Base-by-base conservation (phyloP, 2,329 filamentous ascomycete genomes). In the Thyridium curvatum region DNA sequence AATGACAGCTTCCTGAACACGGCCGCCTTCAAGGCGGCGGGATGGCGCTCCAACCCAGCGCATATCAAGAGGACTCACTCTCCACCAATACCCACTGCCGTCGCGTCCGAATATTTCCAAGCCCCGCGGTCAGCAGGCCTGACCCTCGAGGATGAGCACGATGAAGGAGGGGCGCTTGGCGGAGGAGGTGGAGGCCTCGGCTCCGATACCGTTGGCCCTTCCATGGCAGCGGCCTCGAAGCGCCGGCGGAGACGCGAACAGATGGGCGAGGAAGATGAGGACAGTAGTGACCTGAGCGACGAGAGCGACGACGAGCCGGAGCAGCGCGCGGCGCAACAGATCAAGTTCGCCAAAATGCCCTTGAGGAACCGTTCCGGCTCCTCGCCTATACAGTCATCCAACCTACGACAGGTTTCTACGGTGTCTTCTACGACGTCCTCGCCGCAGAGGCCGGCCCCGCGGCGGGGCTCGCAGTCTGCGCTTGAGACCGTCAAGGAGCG, bases 291-390 rank as follows among this genome's bases (percentile, higher is more conserved):
- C 51, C 65, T 91, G 39, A 89, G 82, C 55, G 86, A 93, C 52
- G 85, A 91, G 49, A 91, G 85, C 51, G 86, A 93, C 37, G 84
- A 90, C 17, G 84, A 89, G 38, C 71, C 76, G 2, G 83, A 87
- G 41, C 74, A 80, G 45, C 62, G 84, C 39, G 84, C 86, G 33
- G 84, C 84, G 3, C 87, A 94, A 56, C 87, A 94, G 59, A 95
- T 97, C 58, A 90, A 91, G 55, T 98, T 98, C 61, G 81, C 85
- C 35, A 97, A 97, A 64, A 91, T 96, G 86, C 91, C 93, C 1
- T 75, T 95, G 32, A 79, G 90, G 21, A 81, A 80, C 48, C 81
- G 91, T 40, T 86, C 90, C 18, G 91, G 87, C 10, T 96, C 90
- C 1, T 96, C 91, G 35, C 91, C 91, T 4, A 81, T 86, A 30